Evolutionary conservation across 768 basidiomycete species (phyloP).

Genomic region (Strobilomyces dryophilus): DNA sequence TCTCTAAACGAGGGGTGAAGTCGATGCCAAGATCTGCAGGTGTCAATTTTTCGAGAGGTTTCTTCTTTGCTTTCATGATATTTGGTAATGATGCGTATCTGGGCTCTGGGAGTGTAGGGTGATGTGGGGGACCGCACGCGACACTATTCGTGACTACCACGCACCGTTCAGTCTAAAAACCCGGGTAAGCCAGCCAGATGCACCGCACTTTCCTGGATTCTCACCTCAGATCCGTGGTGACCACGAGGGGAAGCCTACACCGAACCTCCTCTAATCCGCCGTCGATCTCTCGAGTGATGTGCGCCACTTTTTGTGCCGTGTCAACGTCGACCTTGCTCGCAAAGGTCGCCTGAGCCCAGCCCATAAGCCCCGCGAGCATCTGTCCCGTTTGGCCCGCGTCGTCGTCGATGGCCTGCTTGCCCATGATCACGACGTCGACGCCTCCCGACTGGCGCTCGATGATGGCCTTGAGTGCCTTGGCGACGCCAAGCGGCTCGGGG

Average conservation of each 20-base stretch:
- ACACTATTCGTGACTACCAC: slow-evolving; percentile 4
- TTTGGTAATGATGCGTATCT: slow-evolving; percentile 96
- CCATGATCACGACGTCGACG: slow-evolving; percentile 88
- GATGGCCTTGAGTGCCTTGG: slow-evolving; percentile 75
- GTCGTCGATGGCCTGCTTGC: slow-evolving; percentile 98
- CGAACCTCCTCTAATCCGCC: slow-evolving; percentile 85
- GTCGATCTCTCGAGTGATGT: slow-evolving; percentile 88
- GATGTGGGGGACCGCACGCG: neutral
- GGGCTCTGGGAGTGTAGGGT: slow-evolving; percentile 55
- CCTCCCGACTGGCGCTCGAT: slow-evolving; percentile 58
- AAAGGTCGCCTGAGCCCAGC: slow-evolving; percentile 93
- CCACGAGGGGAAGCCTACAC: slow-evolving; percentile 74
- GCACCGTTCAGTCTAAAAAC: slow-evolving; percentile 65
- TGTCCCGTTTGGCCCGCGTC: slow-evolving; percentile 95
- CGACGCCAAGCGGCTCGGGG: slow-evolving; percentile 90
- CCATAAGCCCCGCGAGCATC: slow-evolving; percentile 91
- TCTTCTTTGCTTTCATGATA: slow-evolving; percentile 99
- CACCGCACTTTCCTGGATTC: slow-evolving; percentile 22
- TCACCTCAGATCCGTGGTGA: slow-evolving; percentile 92
- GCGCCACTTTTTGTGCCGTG: slow-evolving; percentile 54
- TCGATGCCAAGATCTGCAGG: slow-evolving; percentile 81
- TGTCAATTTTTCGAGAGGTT: slow-evolving; percentile 81
- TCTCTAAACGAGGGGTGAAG: slow-evolving; percentile 78
- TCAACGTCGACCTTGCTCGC: slow-evolving; percentile 84
- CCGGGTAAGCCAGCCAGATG: neutral